Percentiles rank a stretch among this genome's conserved stretches.
phyloP scores from a whole-genome alignment of 306 rosid genomes.

The Rosa chinensis region DNA sequence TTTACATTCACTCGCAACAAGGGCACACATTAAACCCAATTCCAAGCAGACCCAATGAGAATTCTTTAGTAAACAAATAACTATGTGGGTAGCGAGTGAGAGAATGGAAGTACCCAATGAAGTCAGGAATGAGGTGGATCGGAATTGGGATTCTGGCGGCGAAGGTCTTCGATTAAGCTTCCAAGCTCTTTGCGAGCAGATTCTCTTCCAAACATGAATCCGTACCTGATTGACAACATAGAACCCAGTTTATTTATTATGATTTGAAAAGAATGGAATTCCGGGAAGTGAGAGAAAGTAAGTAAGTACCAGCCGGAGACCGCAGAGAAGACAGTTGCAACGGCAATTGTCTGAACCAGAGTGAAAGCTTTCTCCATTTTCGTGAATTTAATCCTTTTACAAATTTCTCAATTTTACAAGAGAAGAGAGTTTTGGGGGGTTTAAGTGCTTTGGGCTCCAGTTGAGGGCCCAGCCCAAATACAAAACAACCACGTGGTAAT shows the following conservation, averaged over 20 bases:
- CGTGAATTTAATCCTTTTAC: background rate
- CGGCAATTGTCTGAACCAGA: slow-evolving; percentile 68
- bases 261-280: slow-evolving; percentile 11
- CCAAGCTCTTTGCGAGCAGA: slow-evolving; percentile 90
- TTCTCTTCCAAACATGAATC: slow-evolving; percentile 51
- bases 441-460: background rate
- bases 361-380: slow-evolving; percentile 77
- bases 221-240: too few relatives aligned
- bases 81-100: background rate
- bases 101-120: background rate
- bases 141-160: slow-evolving; percentile 42
- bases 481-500: too few relatives aligned
- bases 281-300: background rate
- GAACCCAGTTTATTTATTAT: too few relatives aligned
- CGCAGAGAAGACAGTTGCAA: slow-evolving; percentile 84
- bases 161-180: slow-evolving; percentile 67
- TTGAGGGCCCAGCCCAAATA: too few relatives aligned
- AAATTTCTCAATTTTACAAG: background rate
- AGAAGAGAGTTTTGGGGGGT: background rate
- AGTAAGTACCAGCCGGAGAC: slow-evolving; percentile 64
- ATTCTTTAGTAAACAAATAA: background rate
- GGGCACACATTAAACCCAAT: background rate
- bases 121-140: slow-evolving; percentile 42
- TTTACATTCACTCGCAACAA: background rate
- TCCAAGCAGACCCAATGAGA: background rate